Conservation (phyloP, 1,139 yeast species). For the Arxiozyma heterogenica region DNA sequence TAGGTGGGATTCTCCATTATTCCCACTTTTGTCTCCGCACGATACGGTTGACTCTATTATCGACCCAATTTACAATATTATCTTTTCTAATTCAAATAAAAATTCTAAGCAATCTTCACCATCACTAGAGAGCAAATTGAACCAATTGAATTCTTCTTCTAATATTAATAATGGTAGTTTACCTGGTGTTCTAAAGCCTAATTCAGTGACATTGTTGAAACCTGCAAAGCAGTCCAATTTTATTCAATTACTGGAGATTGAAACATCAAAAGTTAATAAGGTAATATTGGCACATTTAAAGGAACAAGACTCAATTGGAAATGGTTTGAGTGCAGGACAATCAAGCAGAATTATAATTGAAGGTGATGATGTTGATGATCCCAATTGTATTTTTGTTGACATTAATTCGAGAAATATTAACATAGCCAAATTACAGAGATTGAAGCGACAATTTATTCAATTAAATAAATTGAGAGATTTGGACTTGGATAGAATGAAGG, state of each 20-base stretch:
- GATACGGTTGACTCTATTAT: constrained; percentile 9
- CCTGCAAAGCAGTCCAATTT: constrained; percentile 68
- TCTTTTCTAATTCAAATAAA: constrained; percentile 32
- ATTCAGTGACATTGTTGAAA: constrained; percentile 65
- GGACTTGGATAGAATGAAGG: constrained; percentile 52
- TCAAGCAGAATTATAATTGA: constrained; percentile 26
- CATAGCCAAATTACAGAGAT: constrained; percentile 71
- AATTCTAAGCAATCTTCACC: constrained; percentile 25
- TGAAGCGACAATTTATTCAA: constrained; percentile 70
- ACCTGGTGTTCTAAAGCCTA: constrained; percentile 40
- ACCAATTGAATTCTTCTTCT: neutral
- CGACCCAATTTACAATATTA: constrained; percentile 66
- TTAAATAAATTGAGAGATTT: constrained; percentile 71
- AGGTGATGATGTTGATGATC: constrained; percentile 31
- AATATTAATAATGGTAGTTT: neutral
- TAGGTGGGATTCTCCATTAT: constrained; percentile 92
- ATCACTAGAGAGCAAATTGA: neutral
- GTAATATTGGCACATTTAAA: constrained; percentile 19
- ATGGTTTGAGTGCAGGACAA: constrained; percentile 9
- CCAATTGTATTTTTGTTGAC: constrained; percentile 38
- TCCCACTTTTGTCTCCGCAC: constrained; percentile 23
- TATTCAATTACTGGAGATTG: constrained; percentile 67
- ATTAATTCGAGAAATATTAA: constrained; percentile 60
- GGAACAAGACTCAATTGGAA: constrained; percentile 20
- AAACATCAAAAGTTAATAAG: constrained; percentile 37